phyloP scores from a whole-genome alignment of 177 flowering plant species.

The Tripterygium wilfordii region DNA sequence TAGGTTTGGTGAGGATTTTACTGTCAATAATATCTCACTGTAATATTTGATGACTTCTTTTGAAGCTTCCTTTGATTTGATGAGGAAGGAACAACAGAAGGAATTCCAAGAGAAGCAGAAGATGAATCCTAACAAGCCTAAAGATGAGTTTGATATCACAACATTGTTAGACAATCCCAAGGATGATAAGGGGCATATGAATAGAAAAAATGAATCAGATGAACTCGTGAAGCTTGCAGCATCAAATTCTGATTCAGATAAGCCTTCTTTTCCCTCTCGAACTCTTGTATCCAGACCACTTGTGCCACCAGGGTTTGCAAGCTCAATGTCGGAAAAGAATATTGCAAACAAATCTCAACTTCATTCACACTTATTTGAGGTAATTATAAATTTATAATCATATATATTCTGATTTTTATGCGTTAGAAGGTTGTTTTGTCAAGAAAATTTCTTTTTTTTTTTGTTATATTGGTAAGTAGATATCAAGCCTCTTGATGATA shows the following conservation, averaged over 20 bases:
- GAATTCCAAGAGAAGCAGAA: slow-evolving; percentile 68
- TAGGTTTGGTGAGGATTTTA: too few species aligned
- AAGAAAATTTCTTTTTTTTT: too few species aligned
- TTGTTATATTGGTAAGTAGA: too few species aligned
- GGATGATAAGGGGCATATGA: slow-evolving; percentile 31
- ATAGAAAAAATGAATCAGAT: slow-evolving; percentile 27
- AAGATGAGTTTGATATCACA: slow-evolving; percentile 30
- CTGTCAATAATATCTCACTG: too few species aligned
- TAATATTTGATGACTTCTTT: too few species aligned
- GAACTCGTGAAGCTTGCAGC: slow-evolving; percentile 16
- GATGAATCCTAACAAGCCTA: slow-evolving; percentile 33
- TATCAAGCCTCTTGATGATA: too few species aligned
- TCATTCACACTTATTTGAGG: slow-evolving; percentile 37
- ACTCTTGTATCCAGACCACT: slow-evolving; percentile 69
- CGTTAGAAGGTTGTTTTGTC: too few species aligned
- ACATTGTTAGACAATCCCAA: slow-evolving; percentile 39
- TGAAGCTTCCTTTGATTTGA: slow-evolving; percentile 84
- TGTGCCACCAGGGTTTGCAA: slow-evolving; percentile 89
- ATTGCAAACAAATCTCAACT: slow-evolving; percentile 28
- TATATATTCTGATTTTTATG: too few species aligned
- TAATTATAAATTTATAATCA: too few species aligned
- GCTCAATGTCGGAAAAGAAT: slow-evolving; percentile 42
- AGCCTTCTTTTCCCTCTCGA: slow-evolving; percentile 31
- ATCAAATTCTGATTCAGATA: slow-evolving; percentile 36
- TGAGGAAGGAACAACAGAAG: slow-evolving; percentile 88